Evolutionary conservation across 2,329 filamentous ascomycete genomes (phyloP), one percentile per base, ranked within the genome.

Genomic region (Colletotrichum melonis): DNA sequence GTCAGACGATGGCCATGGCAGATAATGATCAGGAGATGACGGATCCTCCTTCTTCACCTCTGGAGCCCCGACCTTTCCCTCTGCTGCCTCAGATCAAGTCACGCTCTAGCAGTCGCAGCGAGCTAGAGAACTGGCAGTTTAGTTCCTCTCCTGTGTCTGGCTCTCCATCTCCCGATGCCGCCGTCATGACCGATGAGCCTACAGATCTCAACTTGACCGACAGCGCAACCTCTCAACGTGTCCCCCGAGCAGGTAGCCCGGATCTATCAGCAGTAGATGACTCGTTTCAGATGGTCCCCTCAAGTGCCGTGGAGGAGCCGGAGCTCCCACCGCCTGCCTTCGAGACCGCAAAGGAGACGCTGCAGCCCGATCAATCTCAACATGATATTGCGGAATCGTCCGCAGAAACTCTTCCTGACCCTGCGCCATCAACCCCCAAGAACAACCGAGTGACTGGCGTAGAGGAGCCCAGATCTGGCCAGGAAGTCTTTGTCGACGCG

Each of bases 31-130:
- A 82, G 22, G 86, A 86, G 60, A 82, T 86, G 78, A 86, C 85
- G 2, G 89, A 90, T 63, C 85, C 88, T 4, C 88, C 89, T 11
- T 92, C 90, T 6, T 92, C 90, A 1, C 90, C 90, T 5, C 89
- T 88, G 1, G 85, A 89, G 69, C 86, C 87, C 0, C 85, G 88
- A 63, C 84, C 86, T 9, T 89, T 88, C 68, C 86, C 88, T 14
- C 81, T 90, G 5, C 78, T 88, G 6, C 84, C 86, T 2, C 87
- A 90, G 75, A 88, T 90, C 70, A 83, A 85, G 67, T 86, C 87
- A 42, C 84, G 86, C 46, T 87, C 88, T 24, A 85, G 80, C 42
- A 84, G 79, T 65, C 80, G 78, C 56, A 82, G 78, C 63, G 78
- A 84, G 42, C 77, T 85, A 69, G 84, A 86, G 24, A 84, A 86